These are phyloP conservation scores for Penicillium palitans DNA, from an alignment of 2,329 filamentous ascomycete genomes.

Conservation along the genomic window DNA sequence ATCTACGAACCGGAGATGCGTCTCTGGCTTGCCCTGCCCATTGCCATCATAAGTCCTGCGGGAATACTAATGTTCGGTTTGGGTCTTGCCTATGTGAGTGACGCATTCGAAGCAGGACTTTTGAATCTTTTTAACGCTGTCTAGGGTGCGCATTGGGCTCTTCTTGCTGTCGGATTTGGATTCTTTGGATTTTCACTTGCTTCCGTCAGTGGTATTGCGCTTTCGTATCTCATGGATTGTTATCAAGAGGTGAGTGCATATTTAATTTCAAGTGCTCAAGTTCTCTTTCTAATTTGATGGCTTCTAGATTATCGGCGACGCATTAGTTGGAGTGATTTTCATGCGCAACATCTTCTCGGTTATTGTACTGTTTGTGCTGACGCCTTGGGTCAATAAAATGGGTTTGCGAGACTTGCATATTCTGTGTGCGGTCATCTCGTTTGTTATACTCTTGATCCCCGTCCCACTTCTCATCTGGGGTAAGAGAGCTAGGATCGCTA, in stretches of 20 bases:
- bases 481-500: slow-evolving; percentile 23
- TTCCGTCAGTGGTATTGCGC: slow-evolving; percentile 23
- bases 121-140: background rate
- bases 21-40: slow-evolving; percentile 35
- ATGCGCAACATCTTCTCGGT: slow-evolving; percentile 47
- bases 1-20: slow-evolving; percentile 50
- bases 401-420: slow-evolving; percentile 26
- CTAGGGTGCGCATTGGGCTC: slow-evolving; percentile 29
- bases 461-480: slow-evolving; percentile 29
- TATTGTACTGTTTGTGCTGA: slow-evolving; percentile 48
- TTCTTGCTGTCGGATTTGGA: slow-evolving; percentile 32
- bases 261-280: background rate
- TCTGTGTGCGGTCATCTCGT: slow-evolving; percentile 17
- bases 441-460: slow-evolving; percentile 18
- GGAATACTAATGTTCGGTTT: slow-evolving; percentile 45
- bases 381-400: slow-evolving; percentile 40
- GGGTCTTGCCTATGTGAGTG: slow-evolving; percentile 29
- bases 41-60: slow-evolving; percentile 34
- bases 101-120: background rate
- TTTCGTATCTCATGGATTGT: slow-evolving; percentile 34
- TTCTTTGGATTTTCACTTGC: slow-evolving; percentile 22
- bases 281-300: background rate
- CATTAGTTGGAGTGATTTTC: slow-evolving; percentile 48
- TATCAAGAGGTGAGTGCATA: slow-evolving; percentile 30
- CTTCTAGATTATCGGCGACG: slow-evolving; percentile 50